phyloP scores from a whole-genome alignment of 2,329 filamentous ascomycete genomes.

The Dactylellina parvicollis region DNA sequence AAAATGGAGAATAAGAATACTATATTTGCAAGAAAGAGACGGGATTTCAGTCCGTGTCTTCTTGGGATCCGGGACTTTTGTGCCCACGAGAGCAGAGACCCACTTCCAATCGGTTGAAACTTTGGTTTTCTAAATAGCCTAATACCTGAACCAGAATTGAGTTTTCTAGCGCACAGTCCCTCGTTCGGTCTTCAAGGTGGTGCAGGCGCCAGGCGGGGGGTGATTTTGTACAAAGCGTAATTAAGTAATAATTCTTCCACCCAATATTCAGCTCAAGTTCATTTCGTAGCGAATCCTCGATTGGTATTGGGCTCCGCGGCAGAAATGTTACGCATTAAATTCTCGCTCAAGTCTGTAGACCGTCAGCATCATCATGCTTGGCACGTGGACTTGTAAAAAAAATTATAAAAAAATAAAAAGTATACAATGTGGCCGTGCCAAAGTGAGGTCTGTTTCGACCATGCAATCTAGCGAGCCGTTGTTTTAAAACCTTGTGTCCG shows the following conservation, averaged over 20 bases:
- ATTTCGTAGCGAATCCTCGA: too few species aligned
- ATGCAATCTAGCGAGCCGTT: conserved; percentile 54
- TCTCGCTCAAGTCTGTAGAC: not conserved
- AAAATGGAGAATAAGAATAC: conserved; percentile 48
- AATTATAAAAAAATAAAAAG: conserved; percentile 1
- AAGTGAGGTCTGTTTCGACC: conserved; percentile 34
- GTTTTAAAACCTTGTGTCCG: conserved; percentile 54
- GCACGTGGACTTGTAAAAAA: conserved; percentile 32
- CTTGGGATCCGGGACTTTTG: conserved; percentile 47
- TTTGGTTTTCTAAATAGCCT: conserved; percentile 53
- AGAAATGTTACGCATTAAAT: not conserved
- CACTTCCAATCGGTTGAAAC: conserved; percentile 50
- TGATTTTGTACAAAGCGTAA: conserved; percentile 45
- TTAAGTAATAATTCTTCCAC: conserved; percentile 47
- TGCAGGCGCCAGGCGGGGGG: conserved; percentile 28
- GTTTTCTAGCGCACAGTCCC: conserved; percentile 49
- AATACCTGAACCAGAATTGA: conserved; percentile 54
- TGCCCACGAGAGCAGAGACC: conserved; percentile 44
- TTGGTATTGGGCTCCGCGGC: too few species aligned
- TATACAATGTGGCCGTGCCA: conserved; percentile 21
- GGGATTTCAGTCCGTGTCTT: conserved; percentile 52
- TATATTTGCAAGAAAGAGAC: conserved; percentile 42
- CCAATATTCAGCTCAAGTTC: conserved; percentile 41
- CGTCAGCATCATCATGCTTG: conserved; percentile 1
- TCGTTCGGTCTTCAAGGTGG: conserved; percentile 45